Evolutionary conservation across 2,329 filamentous ascomycete species (phyloP), one percentile per base, ranked within the genome.

Genomic region (Fusarium sp.): DNA sequence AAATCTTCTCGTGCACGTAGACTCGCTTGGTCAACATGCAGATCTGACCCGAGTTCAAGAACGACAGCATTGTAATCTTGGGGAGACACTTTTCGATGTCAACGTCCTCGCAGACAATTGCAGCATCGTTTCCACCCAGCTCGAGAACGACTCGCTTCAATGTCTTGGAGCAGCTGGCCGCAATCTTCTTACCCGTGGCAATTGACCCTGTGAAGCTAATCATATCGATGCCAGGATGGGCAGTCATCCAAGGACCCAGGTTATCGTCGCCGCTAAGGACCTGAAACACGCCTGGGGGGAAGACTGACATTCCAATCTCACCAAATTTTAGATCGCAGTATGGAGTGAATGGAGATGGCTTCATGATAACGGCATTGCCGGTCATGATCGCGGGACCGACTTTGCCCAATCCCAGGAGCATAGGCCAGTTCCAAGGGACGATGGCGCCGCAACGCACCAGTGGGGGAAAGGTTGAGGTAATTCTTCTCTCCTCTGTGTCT

Each of bases 131-230:
- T 89, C 61, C 89, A 1, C 71, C 76, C 0, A 92, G 84, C 81
- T 92, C 91, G 9, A 92, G 84, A 1, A 88, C 90, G 10, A 90
- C 84, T 27, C 90, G 85, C 84, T 92, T 92, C 57, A 92, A 79
- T 0, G 88, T 89, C 75, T 85, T 84, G 35, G 87, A 83, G 67
- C 85, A 86, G 20, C 84, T 85, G 62, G 85, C 85, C 86, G 90
- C 88, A 74, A 92, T 87, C 80, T 86, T 88, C 84, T 91, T 91
- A 13, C 90, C 90, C 0, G 88, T 91, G 1, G 84, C 84, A 43
- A 84, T 88, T 16, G 88, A 91, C 10, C 91, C 90, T 0, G 91
- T 92, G 82, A 92, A 92, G 78, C 84, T 86, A 81, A 92, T 87
- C 84, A 91, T 92, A 68, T 87, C 85, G 64, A 92, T 86, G 45